Percentiles rank a stretch among this genome's conserved stretches.
Evolutionary conservation across 345 rosid genomes (phyloP).

Genomic region (Arabidopsis arenosa): DNA sequence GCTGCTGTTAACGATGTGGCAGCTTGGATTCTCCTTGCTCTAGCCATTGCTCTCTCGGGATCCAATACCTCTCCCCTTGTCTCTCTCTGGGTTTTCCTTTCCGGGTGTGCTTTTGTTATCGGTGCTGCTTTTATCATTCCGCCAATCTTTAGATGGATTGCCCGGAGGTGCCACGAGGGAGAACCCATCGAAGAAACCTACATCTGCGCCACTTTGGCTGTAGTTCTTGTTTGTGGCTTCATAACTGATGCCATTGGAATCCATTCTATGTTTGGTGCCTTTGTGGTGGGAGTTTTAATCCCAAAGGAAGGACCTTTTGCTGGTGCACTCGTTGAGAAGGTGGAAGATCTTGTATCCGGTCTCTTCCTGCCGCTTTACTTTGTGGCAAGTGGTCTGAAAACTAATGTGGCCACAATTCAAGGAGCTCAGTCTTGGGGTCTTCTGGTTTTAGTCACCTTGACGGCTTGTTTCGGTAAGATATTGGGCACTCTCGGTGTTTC

Average conservation of each 20-base stretch:
- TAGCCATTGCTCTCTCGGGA: constrained; percentile 81
- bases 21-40: constrained; percentile 86
- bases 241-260: constrained; percentile 73
- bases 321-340: constrained; percentile 65
- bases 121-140: constrained; percentile 50
- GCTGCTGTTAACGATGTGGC: constrained; percentile 82
- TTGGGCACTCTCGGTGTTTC: constrained; percentile 66
- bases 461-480: constrained; percentile 81
- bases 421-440: constrained; percentile 83
- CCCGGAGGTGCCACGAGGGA: constrained; percentile 64
- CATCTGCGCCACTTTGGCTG: constrained; percentile 61
- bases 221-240: constrained; percentile 70
- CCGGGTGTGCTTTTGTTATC: constrained; percentile 56
- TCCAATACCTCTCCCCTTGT: constrained; percentile 54
- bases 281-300: constrained; percentile 70
- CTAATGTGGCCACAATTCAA: constrained; percentile 66
- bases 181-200: constrained; percentile 74
- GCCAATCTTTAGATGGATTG: constrained; percentile 64
- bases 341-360: constrained; percentile 84
- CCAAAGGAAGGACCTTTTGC: constrained; percentile 82
- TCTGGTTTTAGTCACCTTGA: constrained; percentile 58
- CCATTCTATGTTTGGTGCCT: constrained; percentile 85
- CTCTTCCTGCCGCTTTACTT: constrained; percentile 76
- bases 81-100: constrained; percentile 73
- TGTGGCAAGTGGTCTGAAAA: constrained; percentile 83